A percentile compares a stretch with the other conserved stretches of the same genome.
phyloP scores from a whole-genome alignment of 768 basidiomycete species.

The Suillus occidentalis region DNA sequence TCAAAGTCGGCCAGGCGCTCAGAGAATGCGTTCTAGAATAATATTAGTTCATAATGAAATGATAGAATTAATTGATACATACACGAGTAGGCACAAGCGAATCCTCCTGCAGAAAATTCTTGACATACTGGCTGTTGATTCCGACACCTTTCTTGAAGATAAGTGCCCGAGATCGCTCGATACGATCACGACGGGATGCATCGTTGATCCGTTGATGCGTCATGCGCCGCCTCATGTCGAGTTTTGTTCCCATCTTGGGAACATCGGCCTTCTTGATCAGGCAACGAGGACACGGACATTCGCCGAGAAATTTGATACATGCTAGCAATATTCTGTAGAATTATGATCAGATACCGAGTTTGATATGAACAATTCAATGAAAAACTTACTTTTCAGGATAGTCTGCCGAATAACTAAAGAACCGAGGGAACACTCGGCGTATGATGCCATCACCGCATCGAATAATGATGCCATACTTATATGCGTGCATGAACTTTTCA shows the following conservation, averaged over 20 bases:
- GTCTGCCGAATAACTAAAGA: background rate
- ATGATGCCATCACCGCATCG: no score
- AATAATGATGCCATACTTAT: no score
- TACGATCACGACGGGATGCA: background rate
- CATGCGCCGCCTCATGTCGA: no score
- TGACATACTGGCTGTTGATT: background rate
- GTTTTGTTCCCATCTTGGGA: no score
- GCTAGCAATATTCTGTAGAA: no score
- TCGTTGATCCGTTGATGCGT: background rate
- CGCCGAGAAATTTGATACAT: no score
- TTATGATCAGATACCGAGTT: no score
- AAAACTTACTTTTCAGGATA: background rate
- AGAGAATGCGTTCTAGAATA: slow-evolving; percentile 9
- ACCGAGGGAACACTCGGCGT: background rate
- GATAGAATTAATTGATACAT: background rate
- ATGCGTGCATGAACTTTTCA: no score
- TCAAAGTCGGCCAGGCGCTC: slow-evolving; percentile 6
- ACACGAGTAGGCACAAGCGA: background rate
- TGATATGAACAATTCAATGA: no score
- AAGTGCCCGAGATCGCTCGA: slow-evolving; percentile 5
- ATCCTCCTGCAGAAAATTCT: background rate
- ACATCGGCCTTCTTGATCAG: no score
- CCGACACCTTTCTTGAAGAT: background rate
- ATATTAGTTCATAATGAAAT: background rate
- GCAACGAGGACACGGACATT: no score